These are phyloP conservation scores for Pyronema domesticum DNA, from an alignment of 495 filamentous ascomycete genomes.

Conservation along the genomic window DNA sequence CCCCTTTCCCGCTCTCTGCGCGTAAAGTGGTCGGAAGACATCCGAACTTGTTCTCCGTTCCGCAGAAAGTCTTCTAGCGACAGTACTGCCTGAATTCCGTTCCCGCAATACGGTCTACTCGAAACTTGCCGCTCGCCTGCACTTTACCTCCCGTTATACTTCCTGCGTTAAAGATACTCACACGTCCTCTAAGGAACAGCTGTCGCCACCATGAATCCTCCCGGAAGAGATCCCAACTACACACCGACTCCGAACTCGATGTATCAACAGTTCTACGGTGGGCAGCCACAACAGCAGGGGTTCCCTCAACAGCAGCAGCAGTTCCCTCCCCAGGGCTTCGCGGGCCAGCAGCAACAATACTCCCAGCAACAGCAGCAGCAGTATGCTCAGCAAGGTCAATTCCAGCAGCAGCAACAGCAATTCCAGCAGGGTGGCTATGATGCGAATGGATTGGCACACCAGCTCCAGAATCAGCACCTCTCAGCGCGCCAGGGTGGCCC, in stretches of 20 bases:
- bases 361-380: slow-evolving; percentile 29
- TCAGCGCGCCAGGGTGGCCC: slow-evolving; percentile 40
- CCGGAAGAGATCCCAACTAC: slow-evolving; percentile 38
- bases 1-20: too few species aligned
- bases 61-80: too few species aligned
- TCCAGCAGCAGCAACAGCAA: slow-evolving; percentile 30
- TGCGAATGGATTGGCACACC: slow-evolving; percentile 71
- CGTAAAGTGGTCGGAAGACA: too few species aligned
- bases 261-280: slow-evolving; percentile 34
- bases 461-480: slow-evolving; percentile 94
- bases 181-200: too few species aligned
- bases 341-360: slow-evolving; percentile 18
- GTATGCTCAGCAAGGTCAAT: slow-evolving; percentile 41
- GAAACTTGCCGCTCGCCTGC: slow-evolving; percentile 10
- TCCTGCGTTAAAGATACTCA: not conserved
- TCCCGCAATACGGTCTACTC: slow-evolving; percentile 17
- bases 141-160: slow-evolving; percentile 9
- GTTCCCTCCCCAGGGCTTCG: slow-evolving; percentile 34
- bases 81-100: slow-evolving; percentile 4
- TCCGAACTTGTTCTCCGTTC: too few species aligned
- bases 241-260: slow-evolving; percentile 83
- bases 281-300: slow-evolving; percentile 13
- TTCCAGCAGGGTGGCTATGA: slow-evolving; percentile 38
- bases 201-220: not conserved
- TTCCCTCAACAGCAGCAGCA: slow-evolving; percentile 28